A percentile compares a stretch with the other conserved stretches of the same genome.
These are phyloP conservation scores for Evernia prunastri DNA, from an alignment of 495 filamentous ascomycete species.

Conservation along the genomic window DNA sequence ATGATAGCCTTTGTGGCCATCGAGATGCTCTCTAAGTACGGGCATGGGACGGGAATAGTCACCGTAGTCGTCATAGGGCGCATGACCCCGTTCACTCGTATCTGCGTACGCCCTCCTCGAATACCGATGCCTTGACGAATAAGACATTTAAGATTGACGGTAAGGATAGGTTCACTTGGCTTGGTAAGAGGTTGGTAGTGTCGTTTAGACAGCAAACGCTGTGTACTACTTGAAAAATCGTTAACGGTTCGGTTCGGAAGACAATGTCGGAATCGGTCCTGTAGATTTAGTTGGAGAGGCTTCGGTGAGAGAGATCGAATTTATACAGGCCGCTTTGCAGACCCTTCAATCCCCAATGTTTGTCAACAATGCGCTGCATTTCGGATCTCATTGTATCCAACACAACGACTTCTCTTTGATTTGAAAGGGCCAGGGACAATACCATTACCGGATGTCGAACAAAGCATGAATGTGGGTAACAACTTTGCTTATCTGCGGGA, in stretches of 20 bases:
- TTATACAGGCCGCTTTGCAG: neutral
- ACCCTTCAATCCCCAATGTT: neutral
- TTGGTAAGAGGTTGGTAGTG: neutral
- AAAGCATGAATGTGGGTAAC: neutral
- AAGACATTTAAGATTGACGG: neutral
- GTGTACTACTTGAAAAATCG: neutral
- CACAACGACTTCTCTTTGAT: neutral
- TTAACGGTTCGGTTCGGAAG: neutral
- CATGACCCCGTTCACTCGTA: neutral
- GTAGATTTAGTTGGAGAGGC: neutral
- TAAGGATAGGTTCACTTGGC: neutral
- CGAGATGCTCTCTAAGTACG: neutral
- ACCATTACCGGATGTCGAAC: neutral
- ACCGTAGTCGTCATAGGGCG: neutral
- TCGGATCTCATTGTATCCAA: neutral
- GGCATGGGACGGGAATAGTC: neutral
- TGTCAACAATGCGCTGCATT: neutral
- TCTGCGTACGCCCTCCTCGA: neutral
- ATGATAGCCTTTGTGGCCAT: neutral
- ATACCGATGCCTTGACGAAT: neutral
- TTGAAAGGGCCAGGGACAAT: neutral
- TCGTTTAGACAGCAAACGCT: neutral
- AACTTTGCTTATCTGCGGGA: neutral
- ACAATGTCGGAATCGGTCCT: neutral
- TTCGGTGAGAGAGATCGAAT: neutral